phyloP scores from a whole-genome alignment of 2,329 filamentous ascomycete genomes.

The Tolypocladium nubicola region DNA sequence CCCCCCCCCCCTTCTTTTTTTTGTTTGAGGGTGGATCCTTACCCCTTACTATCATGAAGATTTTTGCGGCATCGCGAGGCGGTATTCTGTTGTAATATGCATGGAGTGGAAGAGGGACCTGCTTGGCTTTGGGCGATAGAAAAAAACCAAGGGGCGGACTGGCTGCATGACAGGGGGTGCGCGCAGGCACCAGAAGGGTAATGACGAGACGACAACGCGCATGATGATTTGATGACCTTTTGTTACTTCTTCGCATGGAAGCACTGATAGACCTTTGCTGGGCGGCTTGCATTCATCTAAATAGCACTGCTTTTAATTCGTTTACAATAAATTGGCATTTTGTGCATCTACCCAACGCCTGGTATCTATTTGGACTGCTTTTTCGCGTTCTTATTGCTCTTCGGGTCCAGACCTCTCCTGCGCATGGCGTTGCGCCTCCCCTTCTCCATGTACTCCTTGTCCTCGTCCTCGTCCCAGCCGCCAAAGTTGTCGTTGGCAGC shows the following conservation, averaged over 20 bases:
- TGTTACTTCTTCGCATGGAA: constrained; percentile 3
- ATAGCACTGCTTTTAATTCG: neutral
- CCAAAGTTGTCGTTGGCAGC: constrained; percentile 49
- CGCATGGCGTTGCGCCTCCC: constrained; percentile 66
- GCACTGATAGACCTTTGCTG: neutral
- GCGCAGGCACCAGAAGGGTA: neutral
- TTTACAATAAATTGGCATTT: neutral
- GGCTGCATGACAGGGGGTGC: neutral
- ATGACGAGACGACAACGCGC: constrained; percentile 2
- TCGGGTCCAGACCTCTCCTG: constrained; percentile 63
- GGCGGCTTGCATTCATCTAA: neutral
- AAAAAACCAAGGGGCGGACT: neutral
- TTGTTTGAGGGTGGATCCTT: too few relatives aligned
- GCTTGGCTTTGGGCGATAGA: neutral
- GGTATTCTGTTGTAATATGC: neutral
- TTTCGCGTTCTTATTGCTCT: constrained; percentile 31
- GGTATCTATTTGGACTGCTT: constrained; percentile 7
- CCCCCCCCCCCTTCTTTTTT: neutral
- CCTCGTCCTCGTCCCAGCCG: constrained; percentile 65
- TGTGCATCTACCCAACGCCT: neutral
- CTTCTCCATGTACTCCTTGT: constrained; percentile 59
- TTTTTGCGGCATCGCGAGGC: neutral
- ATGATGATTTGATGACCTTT: constrained; percentile 4
- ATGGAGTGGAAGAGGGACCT: neutral
- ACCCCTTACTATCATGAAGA: neutral